Base-by-base conservation (phyloP, 1,284 basidiomycete genomes). In the Calocybe gambosa region DNA sequence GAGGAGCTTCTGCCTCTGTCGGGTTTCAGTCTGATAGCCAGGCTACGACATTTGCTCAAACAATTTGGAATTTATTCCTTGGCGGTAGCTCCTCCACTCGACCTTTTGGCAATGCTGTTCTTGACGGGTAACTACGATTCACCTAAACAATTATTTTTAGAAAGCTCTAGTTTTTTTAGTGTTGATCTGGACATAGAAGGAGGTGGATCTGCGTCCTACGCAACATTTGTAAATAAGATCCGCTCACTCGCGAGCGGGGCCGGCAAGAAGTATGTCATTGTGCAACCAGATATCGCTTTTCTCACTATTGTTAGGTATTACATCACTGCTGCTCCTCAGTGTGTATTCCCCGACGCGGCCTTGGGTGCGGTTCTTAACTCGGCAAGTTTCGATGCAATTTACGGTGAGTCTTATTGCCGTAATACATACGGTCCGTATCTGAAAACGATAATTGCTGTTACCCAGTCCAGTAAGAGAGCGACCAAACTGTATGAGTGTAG, bases 131-230 rank as follows among this genome's bases (percentile, higher is more conserved):
- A 50, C 70, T 58, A 13, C 5, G 12, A 20, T 36, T 26, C 26
- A 16, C 10, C 31, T 28, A 35, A 26, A 2, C 2, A 25, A 18
- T 15, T n/a, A 13, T 19, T 40, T n/a, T 29, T 9, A 43, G 5
- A 13, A 21, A 28, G n/a, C n/a, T n/a, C n/a, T n/a, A n/a, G n/a
- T n/a, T 8, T 5, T 13, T n/a, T 15, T 50, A 83, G 81, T 13
- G 70, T 85, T 42, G 80, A 84, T 57, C 68, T 84, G 33, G 81
- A 83, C 58, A 82, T 85, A 55, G 81, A 84, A 62, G 71, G 73
- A 29, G 81, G 82, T 10, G 61, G 67, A n/a, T 70, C 72, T n/a
- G 64, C 65, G 15, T 67, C 72, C 29, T 83, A 82, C 58, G 68
- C 68, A 6, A 70, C 78, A 1, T 84, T 84, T 53, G 71, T 84